Conservation (phyloP, 176 grass and related monocot species). For the Hordeum marinum region DNA sequence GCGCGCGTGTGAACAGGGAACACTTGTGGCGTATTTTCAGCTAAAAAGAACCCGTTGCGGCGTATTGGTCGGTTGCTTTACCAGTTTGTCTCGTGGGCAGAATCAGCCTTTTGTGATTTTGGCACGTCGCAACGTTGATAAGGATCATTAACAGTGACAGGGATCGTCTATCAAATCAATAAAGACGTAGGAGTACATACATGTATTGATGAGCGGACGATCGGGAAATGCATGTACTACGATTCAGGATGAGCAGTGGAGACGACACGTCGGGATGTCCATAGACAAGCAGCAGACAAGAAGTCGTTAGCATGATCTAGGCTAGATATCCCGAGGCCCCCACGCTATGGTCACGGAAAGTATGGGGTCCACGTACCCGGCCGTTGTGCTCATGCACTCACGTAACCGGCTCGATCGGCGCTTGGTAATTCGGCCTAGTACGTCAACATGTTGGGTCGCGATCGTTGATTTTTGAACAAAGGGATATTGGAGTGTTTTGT, state of each 20-base stretch:
- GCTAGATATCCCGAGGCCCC: conserved; percentile 14
- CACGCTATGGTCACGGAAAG: neutral
- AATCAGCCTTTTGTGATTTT: too few species aligned
- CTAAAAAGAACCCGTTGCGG: too few species aligned
- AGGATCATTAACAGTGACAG: too few species aligned
- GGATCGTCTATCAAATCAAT: neutral
- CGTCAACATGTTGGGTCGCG: conserved; percentile 8
- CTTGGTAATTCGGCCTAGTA: neutral
- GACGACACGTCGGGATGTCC: conserved; percentile 22
- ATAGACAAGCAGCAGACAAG: conserved; percentile 26
- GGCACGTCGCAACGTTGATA: too few species aligned
- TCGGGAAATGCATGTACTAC: neutral
- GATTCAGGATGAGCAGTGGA: neutral
- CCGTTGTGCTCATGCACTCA: neutral
- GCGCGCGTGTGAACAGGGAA: too few species aligned
- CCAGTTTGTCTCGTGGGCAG: too few species aligned
- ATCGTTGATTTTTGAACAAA: neutral
- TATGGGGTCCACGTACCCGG: neutral
- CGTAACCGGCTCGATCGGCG: neutral
- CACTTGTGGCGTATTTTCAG: too few species aligned
- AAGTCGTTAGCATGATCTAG: conserved; percentile 49
- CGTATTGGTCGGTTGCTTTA: too few species aligned
- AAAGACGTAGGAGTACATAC: neutral
- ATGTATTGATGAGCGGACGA: neutral
- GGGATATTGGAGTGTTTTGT: neutral